Conservation (phyloP, 2,329 filamentous ascomycete genomes). For the Paecilomyces variotii region DNA sequence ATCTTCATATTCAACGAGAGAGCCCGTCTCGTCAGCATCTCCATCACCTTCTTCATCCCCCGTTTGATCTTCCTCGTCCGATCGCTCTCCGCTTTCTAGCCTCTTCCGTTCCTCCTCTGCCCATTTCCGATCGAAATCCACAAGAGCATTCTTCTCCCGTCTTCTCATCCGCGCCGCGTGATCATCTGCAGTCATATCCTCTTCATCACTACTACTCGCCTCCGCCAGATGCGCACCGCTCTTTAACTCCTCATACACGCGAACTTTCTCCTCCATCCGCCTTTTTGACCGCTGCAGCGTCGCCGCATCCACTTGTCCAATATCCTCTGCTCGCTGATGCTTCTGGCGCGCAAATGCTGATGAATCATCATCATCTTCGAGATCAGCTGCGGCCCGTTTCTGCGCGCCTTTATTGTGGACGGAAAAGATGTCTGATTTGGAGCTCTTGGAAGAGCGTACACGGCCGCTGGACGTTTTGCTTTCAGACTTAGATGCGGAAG, state of each 20-base stretch:
- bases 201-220: slow-evolving; percentile 25
- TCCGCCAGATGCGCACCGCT: slow-evolving; percentile 68
- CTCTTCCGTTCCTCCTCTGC: slow-evolving; percentile 53
- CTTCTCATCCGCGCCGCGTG: slow-evolving; percentile 51
- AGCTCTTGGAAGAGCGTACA: slow-evolving; percentile 33
- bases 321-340: slow-evolving; percentile 52
- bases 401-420: slow-evolving; percentile 55
- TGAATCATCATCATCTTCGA: slow-evolving; percentile 39
- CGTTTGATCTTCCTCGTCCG: slow-evolving; percentile 24
- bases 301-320: slow-evolving; percentile 52
- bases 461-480: slow-evolving; percentile 33
- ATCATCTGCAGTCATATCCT: slow-evolving; percentile 22
- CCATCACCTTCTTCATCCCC: slow-evolving; percentile 30
- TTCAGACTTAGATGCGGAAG: slow-evolving; percentile 31
- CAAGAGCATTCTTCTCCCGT: slow-evolving; percentile 51
- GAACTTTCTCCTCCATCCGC: slow-evolving; percentile 84
- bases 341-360: slow-evolving; percentile 49
- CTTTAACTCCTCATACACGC: slow-evolving; percentile 83
- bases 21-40: slow-evolving; percentile 40
- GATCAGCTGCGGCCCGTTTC: slow-evolving; percentile 54
- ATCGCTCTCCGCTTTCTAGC: slow-evolving; percentile 14
- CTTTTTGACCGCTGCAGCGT: slow-evolving; percentile 60
- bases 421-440: slow-evolving; percentile 63
- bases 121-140: slow-evolving; percentile 97
- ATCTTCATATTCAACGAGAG: slow-evolving; percentile 79